Percentiles rank a stretch among this genome's conserved stretches.
These are phyloP conservation scores for Aspergillus pseudoterreus DNA, from an alignment of 2,329 filamentous ascomycete genomes.

Conservation along the genomic window DNA sequence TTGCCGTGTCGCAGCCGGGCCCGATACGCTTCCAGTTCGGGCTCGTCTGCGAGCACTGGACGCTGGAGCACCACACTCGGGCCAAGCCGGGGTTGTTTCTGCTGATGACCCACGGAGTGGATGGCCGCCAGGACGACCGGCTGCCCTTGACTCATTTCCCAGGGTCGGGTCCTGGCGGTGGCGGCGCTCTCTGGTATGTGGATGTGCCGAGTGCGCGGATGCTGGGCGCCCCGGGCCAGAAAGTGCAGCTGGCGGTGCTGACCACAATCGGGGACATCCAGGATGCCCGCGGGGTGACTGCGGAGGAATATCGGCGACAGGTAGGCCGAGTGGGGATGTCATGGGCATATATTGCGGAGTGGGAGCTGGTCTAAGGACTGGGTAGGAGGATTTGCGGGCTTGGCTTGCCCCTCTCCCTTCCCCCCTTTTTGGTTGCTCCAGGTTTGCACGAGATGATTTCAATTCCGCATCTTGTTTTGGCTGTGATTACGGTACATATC, in stretches of 20 bases:
- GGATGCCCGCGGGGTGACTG: conserved; percentile 52
- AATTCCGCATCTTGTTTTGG: not conserved
- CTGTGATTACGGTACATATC: not conserved
- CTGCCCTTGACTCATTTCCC: conserved; percentile 60
- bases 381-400: not conserved
- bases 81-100: conserved; percentile 63
- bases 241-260: conserved; percentile 62
- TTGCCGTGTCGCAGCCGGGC: conserved; percentile 57
- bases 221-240: conserved; percentile 67
- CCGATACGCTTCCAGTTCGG: conserved; percentile 75
- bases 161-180: conserved; percentile 48
- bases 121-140: conserved; percentile 65
- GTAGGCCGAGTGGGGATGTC: conserved; percentile 46
- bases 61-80: conserved; percentile 61
- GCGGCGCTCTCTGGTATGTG: conserved; percentile 76
- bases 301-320: conserved; percentile 46
- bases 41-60: conserved; percentile 79
- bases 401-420: not conserved
- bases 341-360: conserved; percentile 52
- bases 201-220: conserved; percentile 63
- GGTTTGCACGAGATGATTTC: not conserved
- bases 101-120: conserved; percentile 61
- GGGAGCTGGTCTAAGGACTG: conserved; percentile 46
- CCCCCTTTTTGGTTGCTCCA: not conserved
- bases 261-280: conserved; percentile 48